Evolutionary conservation across 2,329 filamentous ascomycete species (phyloP), one percentile per base, ranked within the genome.

Genomic region (Paecilomyces sp.): DNA sequence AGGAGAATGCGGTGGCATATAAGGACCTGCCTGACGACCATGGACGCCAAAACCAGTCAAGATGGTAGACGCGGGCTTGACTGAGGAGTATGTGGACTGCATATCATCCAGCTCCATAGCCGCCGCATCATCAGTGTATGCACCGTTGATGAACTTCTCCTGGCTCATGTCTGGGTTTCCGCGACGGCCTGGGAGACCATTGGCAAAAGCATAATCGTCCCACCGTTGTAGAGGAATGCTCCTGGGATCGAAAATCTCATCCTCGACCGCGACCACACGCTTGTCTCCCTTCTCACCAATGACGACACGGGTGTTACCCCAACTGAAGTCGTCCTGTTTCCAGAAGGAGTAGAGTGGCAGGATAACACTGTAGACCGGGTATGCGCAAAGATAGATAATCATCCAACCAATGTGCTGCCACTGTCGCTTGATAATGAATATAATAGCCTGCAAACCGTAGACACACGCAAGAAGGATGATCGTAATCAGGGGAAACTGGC

Each of bases 361-460:
- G 63, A 95, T 73, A 68, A 99, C 90, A 3, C 89, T 94, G 80
- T 93, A 97, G 67, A 99, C 89, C 0, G 94, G 94, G 80, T 90
- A 97, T 2, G 94, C 94, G n/a, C 95, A 67, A 63, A 99, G 83
- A 78, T 99, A 99, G 72, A 99, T 97, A 65, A 99, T 88, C 92
- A 99, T 97, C 94, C 94, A 99, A 66, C 94, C 94, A 62, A 99
- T 85, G 72, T 97, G 93, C 74, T 99, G 92, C 94, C 94, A 99
- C 76, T 97, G 91, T 57, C 94, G 85, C 80, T 96, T 97, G 68
- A 97, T 81, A 67, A 97, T 92, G 79, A 99, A 99, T 70, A 99
- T 95, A 62, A 97, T 78, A 2, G 92, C 92, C 72, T 99, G 94
- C 2, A 99, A 85, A 82, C 94, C 94, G 70, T 99, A 99, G 15